Conservation (phyloP, 768 basidiomycete species). For the Guyanaporus albipodus region DNA sequence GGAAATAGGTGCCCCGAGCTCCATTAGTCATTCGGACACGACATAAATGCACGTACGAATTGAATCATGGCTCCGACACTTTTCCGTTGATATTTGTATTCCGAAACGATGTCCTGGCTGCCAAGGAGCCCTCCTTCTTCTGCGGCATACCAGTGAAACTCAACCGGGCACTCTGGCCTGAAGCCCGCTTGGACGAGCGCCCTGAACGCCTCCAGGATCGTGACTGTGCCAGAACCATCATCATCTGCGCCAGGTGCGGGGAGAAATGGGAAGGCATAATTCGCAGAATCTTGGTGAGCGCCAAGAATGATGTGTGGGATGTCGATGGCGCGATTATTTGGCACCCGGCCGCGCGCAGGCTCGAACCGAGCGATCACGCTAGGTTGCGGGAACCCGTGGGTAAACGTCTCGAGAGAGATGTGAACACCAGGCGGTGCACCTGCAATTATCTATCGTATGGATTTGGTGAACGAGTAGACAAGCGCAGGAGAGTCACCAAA, state of each 20-base stretch:
- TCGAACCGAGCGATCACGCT: conserved; percentile 25
- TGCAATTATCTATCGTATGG: conserved; percentile 6
- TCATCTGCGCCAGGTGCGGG: conserved; percentile 50
- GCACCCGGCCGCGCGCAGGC: conserved; percentile 4
- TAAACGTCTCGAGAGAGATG: conserved; percentile 20
- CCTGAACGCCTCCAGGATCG: conserved; percentile 75
- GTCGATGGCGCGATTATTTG: conserved; percentile 5
- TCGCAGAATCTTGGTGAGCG: conserved; percentile 44
- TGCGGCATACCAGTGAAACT: conserved; percentile 85
- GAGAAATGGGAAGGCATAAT: conserved; percentile 36
- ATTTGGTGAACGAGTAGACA: neutral
- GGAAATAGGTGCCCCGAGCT: too few species aligned
- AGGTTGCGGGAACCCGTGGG: conserved; percentile 18
- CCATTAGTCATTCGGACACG: too few species aligned
- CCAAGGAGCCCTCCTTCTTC: conserved; percentile 41
- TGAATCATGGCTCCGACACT: conserved; percentile 50
- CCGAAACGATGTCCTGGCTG: conserved; percentile 48
- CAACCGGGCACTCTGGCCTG: conserved; percentile 58
- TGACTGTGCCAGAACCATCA: conserved; percentile 61
- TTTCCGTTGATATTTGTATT: conserved; percentile 42
- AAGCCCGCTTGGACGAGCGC: conserved; percentile 66
- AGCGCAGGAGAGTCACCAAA: too few species aligned
- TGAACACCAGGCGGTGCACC: conserved; percentile 10
- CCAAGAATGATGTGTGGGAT: conserved; percentile 37
- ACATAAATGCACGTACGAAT: too few species aligned